These are phyloP conservation scores for Helianthus annuus DNA, from an alignment of 129 eudicot species.

Conservation along the genomic window HanXRQr2.0-SUNRISE NC_035448.2:106055557-106056056, in stretches of 20 bases:
- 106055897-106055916: conserved; percentile 56
- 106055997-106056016: no score
- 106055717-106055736: conserved; percentile 76
- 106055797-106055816: conserved; percentile 49
- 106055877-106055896: conserved; percentile 66
- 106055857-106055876: conserved; percentile 77
- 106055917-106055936: not conserved
- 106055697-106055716: not conserved
- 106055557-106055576: no score
- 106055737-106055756: conserved; percentile 70
- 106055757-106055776: conserved; percentile 60
- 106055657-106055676: no score
- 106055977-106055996: not conserved
- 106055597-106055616: no score
- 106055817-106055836: conserved; percentile 50
- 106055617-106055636: no score
- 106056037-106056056: no score
- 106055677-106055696: not conserved
- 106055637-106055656: no score
- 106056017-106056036: no score
- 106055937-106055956: not conserved
- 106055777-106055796: conserved; percentile 53
- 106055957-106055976: no score
- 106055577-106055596: no score
- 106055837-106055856: conserved; percentile 61